phyloP scores from a whole-genome alignment of 2,329 filamentous ascomycete genomes.

The Lecanoromycetidae sp. region DNA sequence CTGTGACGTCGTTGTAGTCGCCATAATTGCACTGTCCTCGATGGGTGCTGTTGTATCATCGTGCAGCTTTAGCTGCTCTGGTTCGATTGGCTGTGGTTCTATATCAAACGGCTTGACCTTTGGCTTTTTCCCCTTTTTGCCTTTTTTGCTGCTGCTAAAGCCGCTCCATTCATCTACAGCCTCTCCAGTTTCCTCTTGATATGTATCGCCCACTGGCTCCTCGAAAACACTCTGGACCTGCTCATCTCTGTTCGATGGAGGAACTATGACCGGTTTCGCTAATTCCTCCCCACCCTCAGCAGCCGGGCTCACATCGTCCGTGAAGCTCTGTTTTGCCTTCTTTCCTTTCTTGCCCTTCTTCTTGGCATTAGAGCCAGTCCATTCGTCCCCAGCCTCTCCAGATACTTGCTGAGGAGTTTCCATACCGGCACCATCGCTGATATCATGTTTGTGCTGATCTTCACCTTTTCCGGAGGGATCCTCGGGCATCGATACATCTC shows the following conservation, averaged over 20 bases:
- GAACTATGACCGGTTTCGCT: background rate
- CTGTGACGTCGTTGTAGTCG: background rate
- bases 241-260: too few species aligned
- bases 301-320: background rate
- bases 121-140: constrained; percentile 19
- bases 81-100: background rate
- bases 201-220: too few species aligned
- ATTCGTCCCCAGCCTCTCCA: too few species aligned
- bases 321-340: background rate
- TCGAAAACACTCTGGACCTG: too few species aligned
- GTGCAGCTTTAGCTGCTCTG: constrained; percentile 2
- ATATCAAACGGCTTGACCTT: background rate
- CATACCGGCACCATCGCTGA: too few species aligned
- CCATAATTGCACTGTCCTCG: background rate
- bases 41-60: background rate
- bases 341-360: constrained; percentile 16
- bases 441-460: too few species aligned
- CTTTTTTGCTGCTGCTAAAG: constrained; percentile 4
- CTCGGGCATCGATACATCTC: too few species aligned
- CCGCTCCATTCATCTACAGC: background rate
- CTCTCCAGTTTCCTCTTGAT: background rate
- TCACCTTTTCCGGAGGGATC: too few species aligned
- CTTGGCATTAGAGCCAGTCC: background rate
- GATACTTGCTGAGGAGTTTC: too few species aligned
- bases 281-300: background rate